A percentile compares a stretch with the other conserved stretches of the same genome.
Conservation (phyloP, 257 asterid species). For the Nicotiana otophora region DNA sequence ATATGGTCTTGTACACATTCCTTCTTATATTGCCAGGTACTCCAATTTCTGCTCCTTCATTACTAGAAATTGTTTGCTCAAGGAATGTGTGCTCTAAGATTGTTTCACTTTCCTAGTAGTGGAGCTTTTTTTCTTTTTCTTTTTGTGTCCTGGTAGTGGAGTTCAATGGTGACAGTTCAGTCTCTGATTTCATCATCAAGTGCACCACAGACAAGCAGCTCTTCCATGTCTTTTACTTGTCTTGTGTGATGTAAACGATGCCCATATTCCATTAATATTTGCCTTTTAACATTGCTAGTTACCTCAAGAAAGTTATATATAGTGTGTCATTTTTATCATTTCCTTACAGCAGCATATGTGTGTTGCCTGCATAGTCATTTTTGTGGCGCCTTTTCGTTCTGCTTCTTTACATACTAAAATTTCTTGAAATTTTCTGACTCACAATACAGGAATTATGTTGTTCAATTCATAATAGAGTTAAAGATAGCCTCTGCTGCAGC, state of each 20-base stretch:
- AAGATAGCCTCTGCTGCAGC: slow-evolving; percentile 25
- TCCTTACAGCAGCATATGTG: background rate
- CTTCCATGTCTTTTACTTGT: background rate
- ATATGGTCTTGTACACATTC: background rate
- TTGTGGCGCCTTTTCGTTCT: background rate
- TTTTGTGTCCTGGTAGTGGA: background rate
- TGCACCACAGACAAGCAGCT: background rate
- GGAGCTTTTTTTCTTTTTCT: background rate
- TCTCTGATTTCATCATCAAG: background rate
- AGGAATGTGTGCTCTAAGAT: background rate
- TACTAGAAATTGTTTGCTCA: background rate
- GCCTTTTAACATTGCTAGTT: background rate
- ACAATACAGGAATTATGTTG: slow-evolving; percentile 42
- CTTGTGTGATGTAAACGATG: background rate
- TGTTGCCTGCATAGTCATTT: background rate
- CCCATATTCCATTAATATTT: background rate
- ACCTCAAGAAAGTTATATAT: background rate
- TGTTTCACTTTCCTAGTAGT: background rate
- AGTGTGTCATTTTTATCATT: background rate
- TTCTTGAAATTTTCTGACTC: background rate
- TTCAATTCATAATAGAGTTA: slow-evolving; percentile 35
- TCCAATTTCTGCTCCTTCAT: background rate
- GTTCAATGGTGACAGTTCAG: background rate
- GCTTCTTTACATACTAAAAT: background rate
- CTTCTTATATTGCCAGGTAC: background rate